Evolutionary conservation across 345 rosid species (phyloP), one percentile per base, ranked within the genome.

Genomic region (Brassica juncea): DNA sequence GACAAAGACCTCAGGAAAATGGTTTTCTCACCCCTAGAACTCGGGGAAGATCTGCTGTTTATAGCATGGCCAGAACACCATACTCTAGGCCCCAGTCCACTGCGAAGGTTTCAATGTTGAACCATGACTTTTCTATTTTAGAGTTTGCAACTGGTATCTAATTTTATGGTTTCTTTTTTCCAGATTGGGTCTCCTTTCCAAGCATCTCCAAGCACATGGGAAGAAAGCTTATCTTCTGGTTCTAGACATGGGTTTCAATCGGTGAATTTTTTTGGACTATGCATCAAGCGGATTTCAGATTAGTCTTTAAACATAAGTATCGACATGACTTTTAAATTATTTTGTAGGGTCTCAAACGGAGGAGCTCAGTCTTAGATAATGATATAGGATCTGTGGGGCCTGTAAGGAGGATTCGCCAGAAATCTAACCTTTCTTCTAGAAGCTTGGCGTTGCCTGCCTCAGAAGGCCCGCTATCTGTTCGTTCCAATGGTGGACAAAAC

Each of bases 11-110:
- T 79, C 68, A 82, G 81, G 90, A 83, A 72, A 93, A 93, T 85
- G 88, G 92, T 75, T 90, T 85, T 87, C 70, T 79, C 62, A 87
- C 97, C 57, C 97, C 98, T 79, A 91, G 94, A 77, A 84, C 89
- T 21, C 83, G 87, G 42, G 98, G 98, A 77, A 86, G 94, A 83
- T 87, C 98, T 84, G 98, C 98, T 64, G 79, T 96, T 66, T 92
- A 96, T 81, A 90, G 83, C 84, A 92, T 96, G 98, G 94, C 98
- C 34, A 84, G 94, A 71, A 85, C 92, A 66, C 97, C 98, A 44
- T 89, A 93, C 83, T 86, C 97, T 70, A 88, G 94, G 84, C 87
- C 84, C 72, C 90, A 84, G 59, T 82, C 85, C 66, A 65, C 87
- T 19, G 74, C 74, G 70, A 91, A 92, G 97, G 99, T 95, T 37